Evolutionary conservation across 2,329 filamentous ascomycete genomes (phyloP), one percentile per base, ranked within the genome.

Genomic region (Trichoderma simmonsii): DNA sequence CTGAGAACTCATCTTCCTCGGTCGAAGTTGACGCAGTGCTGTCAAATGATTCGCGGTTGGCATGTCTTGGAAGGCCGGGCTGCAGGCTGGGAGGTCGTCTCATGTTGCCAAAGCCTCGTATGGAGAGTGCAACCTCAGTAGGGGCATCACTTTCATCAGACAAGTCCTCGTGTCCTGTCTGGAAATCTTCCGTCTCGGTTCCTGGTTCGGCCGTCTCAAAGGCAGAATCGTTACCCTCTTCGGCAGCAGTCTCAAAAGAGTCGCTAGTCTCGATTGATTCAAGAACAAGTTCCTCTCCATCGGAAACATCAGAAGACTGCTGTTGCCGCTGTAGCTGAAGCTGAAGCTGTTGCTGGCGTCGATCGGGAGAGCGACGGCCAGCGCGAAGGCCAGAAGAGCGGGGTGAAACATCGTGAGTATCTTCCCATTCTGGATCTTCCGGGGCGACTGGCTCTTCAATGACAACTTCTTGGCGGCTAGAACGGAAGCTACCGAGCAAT

Each of bases 101-200:
- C 75, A 84, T 83, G 30, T 79, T 81, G 43, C 82, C 81, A 51
- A 83, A 81, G 30, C 83, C 84, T 76, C 82, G 84, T 3, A 84
- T 82, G 3, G 82, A 85, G 70, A 86, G 87, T 80, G 98, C 95
- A 3, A 95, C 98, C 83, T 98, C 96, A 0, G 95, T 98, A 82
- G 97, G 95, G 1, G 94, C 86, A 75, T 94, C 93, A 71, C 90
- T 92, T 78, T 91, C 66, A 18, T 91, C 66, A 18, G 87, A 87
- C 67, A 90, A 82, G 26, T 93, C 92, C 77, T 98, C 96, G 18
- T 90, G 89, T n/a, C 93, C 94, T 4, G 95, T 98, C 80, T 97
- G 93, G 88, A 98, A 98, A 74, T 94, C 94, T 76, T 98, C 95
- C 12, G 94, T 97, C 82, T 97, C 95, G 0, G 94, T 97, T 14